Base-by-base conservation (phyloP, 2,329 filamentous ascomycete genomes). In the Talaromyces sp. region DNA sequence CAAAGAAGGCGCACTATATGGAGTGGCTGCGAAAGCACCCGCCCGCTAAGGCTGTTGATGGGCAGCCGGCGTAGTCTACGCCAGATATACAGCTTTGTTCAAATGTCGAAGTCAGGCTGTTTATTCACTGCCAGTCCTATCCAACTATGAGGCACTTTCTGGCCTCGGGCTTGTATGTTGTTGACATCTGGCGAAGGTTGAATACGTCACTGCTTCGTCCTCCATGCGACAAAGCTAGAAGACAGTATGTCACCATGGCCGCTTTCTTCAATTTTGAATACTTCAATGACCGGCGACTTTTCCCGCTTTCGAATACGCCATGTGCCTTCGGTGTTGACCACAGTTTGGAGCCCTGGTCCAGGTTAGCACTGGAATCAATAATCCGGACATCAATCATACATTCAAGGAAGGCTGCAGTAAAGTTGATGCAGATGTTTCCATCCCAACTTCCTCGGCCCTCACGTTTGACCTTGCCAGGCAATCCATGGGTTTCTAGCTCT, bases 351-450 rank as follows among this genome's bases (percentile, higher is more conserved):
- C 73, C 89, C 90, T 92, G 58, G 22, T 22, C 13, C 22, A 59
- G 36, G 29, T 59, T 8, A 59, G 38, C 38, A 59, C 17, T 31
- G 19, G 5, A 1, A 3, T 43, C 10, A 13, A 5, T 11, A 8
- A 1, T 1, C 7, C 22, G 65, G 63, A 53, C 29, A 25, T 53
- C 54, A 65, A 47, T 65, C 88, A 78, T 77, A 92, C 91, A 96
- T 7, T 89, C 88, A 17, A 98, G 78, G 70, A 98, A 91, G 0
- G 80, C 83, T 1, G 86, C 88, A 1, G 92, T 88, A 79, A 97
- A 97, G 71, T 96, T 97, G 73, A 98, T 95, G 74, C 93, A 97
- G 70, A 91, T 86, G 74, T 97, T 94, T 19, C 92, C 94, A 79
- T 98, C 91, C 95, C 95, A 99, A 56, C 85, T 86, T 1, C 83